Conservation (phyloP, 2,329 filamentous ascomycete species). For the Esteya vermicola region DNA sequence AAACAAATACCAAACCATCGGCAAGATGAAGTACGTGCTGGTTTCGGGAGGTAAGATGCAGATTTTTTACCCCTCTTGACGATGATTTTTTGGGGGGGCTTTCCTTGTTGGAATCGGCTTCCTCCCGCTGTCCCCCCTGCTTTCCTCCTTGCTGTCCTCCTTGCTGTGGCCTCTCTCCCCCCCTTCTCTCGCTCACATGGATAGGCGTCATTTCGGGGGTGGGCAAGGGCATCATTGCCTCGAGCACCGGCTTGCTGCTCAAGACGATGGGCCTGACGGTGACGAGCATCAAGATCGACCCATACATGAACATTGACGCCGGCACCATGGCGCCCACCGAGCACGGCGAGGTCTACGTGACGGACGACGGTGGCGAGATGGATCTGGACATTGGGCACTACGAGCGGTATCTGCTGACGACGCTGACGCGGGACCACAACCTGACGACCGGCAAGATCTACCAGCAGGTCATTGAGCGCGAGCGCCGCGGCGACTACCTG, state of each 20-base stretch:
- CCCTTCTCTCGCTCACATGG: too few species aligned
- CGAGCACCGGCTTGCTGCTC: constrained; percentile 46
- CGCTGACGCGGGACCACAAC: constrained; percentile 76
- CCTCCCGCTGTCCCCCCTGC: too few species aligned
- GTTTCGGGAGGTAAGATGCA: constrained; percentile 11
- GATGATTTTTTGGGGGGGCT: background rate
- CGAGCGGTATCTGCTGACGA: constrained; percentile 62
- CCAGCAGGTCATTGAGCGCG: constrained; percentile 65
- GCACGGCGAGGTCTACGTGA: constrained; percentile 82
- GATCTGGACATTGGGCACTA: constrained; percentile 45
- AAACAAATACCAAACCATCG: background rate
- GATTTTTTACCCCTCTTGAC: too few species aligned
- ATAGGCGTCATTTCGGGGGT: constrained; percentile 13
- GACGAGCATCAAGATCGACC: constrained; percentile 35
- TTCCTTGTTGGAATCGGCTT: too few species aligned
- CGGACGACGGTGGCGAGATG: constrained; percentile 63
- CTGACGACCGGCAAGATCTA: constrained; percentile 98
- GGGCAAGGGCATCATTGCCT: constrained; percentile 13
- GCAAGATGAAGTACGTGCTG: constrained; percentile 14
- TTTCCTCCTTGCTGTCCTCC: too few species aligned
- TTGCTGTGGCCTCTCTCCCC: too few species aligned
- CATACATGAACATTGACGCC: constrained; percentile 27
- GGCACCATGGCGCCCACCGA: constrained; percentile 23
- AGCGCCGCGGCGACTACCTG: constrained; percentile 58
- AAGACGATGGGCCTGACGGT: constrained; percentile 72